These are phyloP conservation scores for Aspergillus tamarii DNA, from an alignment of 2,329 filamentous ascomycete genomes.

Conservation along the genomic window DNA sequence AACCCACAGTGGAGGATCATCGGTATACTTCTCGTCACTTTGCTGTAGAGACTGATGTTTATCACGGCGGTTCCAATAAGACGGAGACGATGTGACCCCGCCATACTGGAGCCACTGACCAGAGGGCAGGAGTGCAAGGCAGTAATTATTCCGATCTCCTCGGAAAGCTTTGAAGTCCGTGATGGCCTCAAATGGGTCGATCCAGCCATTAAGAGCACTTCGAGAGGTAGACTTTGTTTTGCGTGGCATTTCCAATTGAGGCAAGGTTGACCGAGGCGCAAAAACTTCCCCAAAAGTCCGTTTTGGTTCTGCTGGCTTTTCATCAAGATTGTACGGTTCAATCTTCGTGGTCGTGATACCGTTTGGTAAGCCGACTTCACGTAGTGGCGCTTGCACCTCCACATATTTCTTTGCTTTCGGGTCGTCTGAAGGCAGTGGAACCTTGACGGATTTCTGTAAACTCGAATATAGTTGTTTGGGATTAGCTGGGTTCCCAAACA, in stretches of 20 bases:
- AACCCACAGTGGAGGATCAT: constrained; percentile 33
- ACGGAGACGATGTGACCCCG: constrained; percentile 39
- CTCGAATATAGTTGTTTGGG: constrained; percentile 85
- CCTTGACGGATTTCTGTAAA: constrained; percentile 59
- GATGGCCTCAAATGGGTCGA: constrained; percentile 45
- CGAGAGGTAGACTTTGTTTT: constrained; percentile 38
- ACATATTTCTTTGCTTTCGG: constrained; percentile 39
- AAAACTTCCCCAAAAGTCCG: constrained; percentile 52
- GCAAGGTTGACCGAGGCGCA: constrained; percentile 41
- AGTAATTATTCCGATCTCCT: constrained; percentile 45
- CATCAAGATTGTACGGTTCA: constrained; percentile 52
- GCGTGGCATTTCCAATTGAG: constrained; percentile 46
- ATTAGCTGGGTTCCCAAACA: constrained; percentile 74
- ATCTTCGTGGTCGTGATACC: constrained; percentile 73
- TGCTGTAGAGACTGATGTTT: constrained; percentile 31
- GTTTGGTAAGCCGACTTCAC: constrained; percentile 70
- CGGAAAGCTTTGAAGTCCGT: constrained; percentile 38
- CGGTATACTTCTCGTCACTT: constrained; percentile 28
- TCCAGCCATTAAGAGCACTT: constrained; percentile 39
- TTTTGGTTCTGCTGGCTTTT: constrained; percentile 32
- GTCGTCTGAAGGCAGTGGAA: constrained; percentile 40
- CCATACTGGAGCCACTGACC: constrained; percentile 51
- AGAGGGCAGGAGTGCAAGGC: constrained; percentile 42
- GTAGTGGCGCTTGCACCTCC: constrained; percentile 54
- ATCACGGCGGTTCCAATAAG: constrained; percentile 42